Conservation (phyloP, 2,329 filamentous ascomycete species). For the Botrytis deweyae region DNA sequence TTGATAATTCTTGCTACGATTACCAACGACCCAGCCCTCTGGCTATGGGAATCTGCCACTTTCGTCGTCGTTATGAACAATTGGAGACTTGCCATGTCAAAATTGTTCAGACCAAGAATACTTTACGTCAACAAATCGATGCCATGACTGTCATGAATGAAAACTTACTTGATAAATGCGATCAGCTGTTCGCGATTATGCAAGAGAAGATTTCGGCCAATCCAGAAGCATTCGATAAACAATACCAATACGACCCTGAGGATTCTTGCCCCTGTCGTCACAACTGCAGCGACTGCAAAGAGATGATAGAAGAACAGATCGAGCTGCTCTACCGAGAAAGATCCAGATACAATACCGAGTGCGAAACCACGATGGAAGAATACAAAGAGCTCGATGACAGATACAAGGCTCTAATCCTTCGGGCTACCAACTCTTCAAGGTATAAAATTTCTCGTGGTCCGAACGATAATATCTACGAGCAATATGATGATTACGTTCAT, state of each 20-base stretch:
- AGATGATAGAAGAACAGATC: not conserved
- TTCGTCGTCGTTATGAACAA: not conserved
- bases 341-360: not conserved
- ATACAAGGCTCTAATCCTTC: not conserved
- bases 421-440: not conserved
- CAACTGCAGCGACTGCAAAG: not conserved
- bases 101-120: not conserved
- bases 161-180: not conserved
- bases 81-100: not conserved
- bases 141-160: not conserved
- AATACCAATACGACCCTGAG: not conserved
- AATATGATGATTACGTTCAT: not conserved
- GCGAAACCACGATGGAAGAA: not conserved
- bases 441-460: not conserved
- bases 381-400: not conserved
- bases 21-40: not conserved
- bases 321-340: not conserved
- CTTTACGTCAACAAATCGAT: not conserved
- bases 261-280: not conserved
- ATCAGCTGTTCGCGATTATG: not conserved
- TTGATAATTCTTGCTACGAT: not conserved
- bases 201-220: not conserved
- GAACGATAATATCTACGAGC: not conserved
- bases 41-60: not conserved
- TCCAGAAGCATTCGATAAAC: not conserved